A percentile compares a stretch with the other conserved stretches of the same genome.
These are phyloP conservation scores for Xylaria sp. DNA, from an alignment of 2,329 filamentous ascomycete species.

Conservation along the genomic window DNA sequence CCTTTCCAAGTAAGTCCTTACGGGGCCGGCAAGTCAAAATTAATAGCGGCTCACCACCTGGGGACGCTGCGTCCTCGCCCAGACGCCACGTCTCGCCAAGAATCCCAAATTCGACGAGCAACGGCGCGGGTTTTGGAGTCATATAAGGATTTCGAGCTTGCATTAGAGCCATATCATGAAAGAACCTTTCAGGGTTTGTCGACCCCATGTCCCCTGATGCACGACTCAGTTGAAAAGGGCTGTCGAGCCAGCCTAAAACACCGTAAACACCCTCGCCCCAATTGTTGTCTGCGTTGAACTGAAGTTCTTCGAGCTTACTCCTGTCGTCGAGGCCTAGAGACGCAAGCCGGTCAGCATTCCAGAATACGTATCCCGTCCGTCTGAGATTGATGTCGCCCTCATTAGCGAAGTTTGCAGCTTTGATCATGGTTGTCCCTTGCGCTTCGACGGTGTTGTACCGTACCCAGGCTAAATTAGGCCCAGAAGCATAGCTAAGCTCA, in stretches of 20 bases:
- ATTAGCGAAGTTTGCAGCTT: not conserved
- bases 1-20: not conserved
- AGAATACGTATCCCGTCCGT: conserved; percentile 10
- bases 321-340: not conserved
- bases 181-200: not conserved
- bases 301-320: not conserved
- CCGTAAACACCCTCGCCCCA: not conserved
- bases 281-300: not conserved
- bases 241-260: not conserved
- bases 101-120: conserved; percentile 7
- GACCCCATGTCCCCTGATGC: not conserved
- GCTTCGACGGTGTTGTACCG: not conserved
- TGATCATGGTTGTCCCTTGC: not conserved
- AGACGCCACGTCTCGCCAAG: conserved; percentile 6
- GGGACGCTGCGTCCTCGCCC: not conserved
- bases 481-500: not conserved
- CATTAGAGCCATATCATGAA: not conserved
- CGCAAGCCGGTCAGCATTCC: not conserved
- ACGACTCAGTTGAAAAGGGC: not conserved
- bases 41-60: not conserved
- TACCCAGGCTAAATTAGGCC: not conserved
- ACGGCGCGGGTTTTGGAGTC: not conserved
- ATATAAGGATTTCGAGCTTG: not conserved
- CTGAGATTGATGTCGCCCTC: not conserved
- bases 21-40: not conserved